Evolutionary conservation across 2,329 filamentous ascomycete genomes (phyloP).

Genomic region (Cytospora mali): DNA sequence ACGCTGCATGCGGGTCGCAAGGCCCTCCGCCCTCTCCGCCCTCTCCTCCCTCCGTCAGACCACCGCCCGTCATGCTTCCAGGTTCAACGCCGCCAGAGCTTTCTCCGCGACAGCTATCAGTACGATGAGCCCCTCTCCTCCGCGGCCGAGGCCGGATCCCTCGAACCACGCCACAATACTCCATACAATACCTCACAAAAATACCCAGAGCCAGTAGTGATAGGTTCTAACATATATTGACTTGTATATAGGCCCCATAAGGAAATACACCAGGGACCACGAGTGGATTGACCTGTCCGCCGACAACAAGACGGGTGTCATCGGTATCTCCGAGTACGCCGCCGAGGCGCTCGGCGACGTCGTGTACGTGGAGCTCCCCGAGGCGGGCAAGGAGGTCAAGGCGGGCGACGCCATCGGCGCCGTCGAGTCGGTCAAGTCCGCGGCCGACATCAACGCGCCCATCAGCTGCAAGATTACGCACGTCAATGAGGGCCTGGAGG

Average conservation of each 20-base stretch:
- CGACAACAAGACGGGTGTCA: conserved; percentile 77
- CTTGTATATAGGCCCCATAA: conserved; percentile 56
- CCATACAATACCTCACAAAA: conserved; percentile 4
- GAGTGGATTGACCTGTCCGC: conserved; percentile 93
- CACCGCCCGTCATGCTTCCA: conserved; percentile 41
- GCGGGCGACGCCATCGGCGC: conserved; percentile 87
- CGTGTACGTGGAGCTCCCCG: conserved; percentile 93
- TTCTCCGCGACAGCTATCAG: conserved; percentile 51
- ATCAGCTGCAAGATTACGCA: conserved; percentile 75
- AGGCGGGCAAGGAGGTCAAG: conserved; percentile 66
- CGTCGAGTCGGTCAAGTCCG: conserved; percentile 97
- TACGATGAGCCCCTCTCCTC: conserved; percentile 31
- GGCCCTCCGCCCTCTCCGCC: conserved; percentile 47
- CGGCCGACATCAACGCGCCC: conserved; percentile 94
- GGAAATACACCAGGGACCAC: conserved; percentile 95
- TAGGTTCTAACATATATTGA: not conserved
- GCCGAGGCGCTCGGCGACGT: conserved; percentile 92
- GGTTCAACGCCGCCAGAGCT: conserved; percentile 44
- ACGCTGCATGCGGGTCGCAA: conserved; percentile 54
- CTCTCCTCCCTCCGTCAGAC: conserved; percentile 42
- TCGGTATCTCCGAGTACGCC: conserved; percentile 90
- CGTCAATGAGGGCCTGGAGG: conserved; percentile 75
- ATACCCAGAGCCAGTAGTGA: not conserved
- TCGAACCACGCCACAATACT: conserved; percentile 16
- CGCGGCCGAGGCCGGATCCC: conserved; percentile 40